Evolutionary conservation across 164 flowering plant genomes (phyloP).

Genomic region (Cinnamomum micranthum): DNA sequence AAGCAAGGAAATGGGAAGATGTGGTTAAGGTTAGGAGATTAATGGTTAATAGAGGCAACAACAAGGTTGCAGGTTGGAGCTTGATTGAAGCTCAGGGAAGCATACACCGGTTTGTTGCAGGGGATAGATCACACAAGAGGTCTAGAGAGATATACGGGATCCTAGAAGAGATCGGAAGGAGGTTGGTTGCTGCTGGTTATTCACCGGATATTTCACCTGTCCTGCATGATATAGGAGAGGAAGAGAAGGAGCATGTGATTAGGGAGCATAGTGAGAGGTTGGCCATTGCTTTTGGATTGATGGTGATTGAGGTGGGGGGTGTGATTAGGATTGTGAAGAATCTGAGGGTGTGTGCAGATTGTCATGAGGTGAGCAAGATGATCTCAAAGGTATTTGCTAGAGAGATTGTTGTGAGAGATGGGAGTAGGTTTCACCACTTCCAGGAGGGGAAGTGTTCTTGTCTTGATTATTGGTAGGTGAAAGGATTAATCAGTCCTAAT

Average conservation of each 20-base stretch:
- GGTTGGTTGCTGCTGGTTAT: constrained; percentile 42
- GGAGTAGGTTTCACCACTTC: constrained; percentile 58
- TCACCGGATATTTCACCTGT: constrained; percentile 42
- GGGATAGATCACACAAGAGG: constrained; percentile 49
- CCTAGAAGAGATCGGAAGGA: constrained; percentile 39
- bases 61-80: constrained; percentile 57
- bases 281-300: constrained; percentile 65
- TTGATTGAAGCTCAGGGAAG: constrained; percentile 50
- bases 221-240: constrained; percentile 42
- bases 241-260: constrained; percentile 49
- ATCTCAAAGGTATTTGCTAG: constrained; percentile 50
- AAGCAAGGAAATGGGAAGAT: constrained; percentile 60
- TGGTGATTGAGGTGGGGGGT: constrained; percentile 45
- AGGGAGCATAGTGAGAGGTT: constrained; percentile 71
- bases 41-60: constrained; percentile 60
- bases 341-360: constrained; percentile 60
- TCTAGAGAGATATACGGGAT: constrained; percentile 44
- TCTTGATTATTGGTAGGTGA: constrained; percentile 44
- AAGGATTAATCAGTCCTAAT: neutral
- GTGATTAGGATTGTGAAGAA: constrained; percentile 56
- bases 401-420: constrained; percentile 58
- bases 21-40: constrained; percentile 48
- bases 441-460: constrained; percentile 49
- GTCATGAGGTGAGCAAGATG: constrained; percentile 63
- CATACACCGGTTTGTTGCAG: constrained; percentile 51